These are phyloP conservation scores for Berkeleyomyces basicola DNA, from an alignment of 2,329 filamentous ascomycete genomes.

Conservation along the genomic window DNA sequence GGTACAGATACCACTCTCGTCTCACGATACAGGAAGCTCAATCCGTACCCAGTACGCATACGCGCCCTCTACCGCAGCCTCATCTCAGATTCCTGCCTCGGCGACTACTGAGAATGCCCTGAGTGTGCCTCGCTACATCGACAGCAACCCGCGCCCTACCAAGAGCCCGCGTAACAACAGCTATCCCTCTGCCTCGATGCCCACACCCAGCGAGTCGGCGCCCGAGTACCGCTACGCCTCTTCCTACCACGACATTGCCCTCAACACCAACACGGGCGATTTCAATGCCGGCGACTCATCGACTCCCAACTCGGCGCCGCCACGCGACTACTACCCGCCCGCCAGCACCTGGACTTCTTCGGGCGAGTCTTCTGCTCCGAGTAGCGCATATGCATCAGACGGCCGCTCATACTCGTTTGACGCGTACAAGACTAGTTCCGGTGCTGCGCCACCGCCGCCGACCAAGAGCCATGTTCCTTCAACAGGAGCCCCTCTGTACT, in stretches of 20 bases:
- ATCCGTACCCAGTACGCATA: conserved; percentile 41
- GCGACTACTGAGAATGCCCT: conserved; percentile 29
- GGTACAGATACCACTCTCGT: conserved; percentile 32
- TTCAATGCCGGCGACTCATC: conserved; percentile 19
- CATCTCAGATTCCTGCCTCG: conserved; percentile 32
- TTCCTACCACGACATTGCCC: conserved; percentile 22
- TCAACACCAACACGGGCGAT: conserved; percentile 17
- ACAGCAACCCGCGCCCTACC: conserved; percentile 35
- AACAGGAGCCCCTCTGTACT: conserved; percentile 21
- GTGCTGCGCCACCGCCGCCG: conserved; percentile 24
- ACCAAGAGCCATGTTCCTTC: conserved; percentile 15
- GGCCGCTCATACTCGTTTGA: conserved; percentile 33
- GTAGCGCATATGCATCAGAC: conserved; percentile 8
- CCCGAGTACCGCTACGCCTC: conserved; percentile 42
- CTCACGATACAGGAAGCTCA: conserved; percentile 28
- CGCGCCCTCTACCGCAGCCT: conserved; percentile 32
- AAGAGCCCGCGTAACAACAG: conserved; percentile 40
- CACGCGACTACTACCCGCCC: conserved; percentile 38
- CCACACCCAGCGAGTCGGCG: conserved; percentile 31
- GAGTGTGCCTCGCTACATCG: conserved; percentile 40
- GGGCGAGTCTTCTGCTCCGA: conserved; percentile 5
- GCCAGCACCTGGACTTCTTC: conserved; percentile 30
- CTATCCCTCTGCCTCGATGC: conserved; percentile 34
- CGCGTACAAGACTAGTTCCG: conserved; percentile 26
- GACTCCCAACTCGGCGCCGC: conserved; percentile 17